Base-by-base conservation (phyloP, 2,329 filamentous ascomycete genomes). In the Colletotrichum sp. region DNA sequence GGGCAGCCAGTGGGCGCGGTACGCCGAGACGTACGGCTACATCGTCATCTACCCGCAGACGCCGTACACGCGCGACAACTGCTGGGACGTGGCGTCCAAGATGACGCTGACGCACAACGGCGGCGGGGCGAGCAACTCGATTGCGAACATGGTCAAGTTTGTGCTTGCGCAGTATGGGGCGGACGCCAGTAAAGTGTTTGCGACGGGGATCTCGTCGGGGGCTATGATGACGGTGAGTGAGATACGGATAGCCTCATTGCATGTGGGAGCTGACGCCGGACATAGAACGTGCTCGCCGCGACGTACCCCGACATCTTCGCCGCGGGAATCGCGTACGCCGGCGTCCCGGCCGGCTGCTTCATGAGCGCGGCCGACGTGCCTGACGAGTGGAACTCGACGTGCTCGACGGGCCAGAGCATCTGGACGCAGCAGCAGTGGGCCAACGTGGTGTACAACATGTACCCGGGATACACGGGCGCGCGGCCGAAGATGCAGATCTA, bases 41-140 rank as follows among this genome's bases (percentile, higher is more conserved):
- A 91, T 93, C 70, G 81, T 87, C 32, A 86, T 89, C 76, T 89
- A 87, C 77, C 88, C 88, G 5, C 84, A 84, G 79, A 87, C 84
- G 12, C 80, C 80, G 25, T 85, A 84, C 67, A 12, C 62, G 56
- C 55, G 80, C 81, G 16, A 73, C 66, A 87, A 82, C 66, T 93
- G 91, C 84, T 93, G 91, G 88, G 91, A 93, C 78, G 91, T 93
- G 8, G 87, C 89, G 6, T 90, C 88, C 15, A 85, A 86, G 48
- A 86, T 84, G 58, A 84, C 88, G 0, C 83, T 91, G 12, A 88
- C 86, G 6, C 89, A 89, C 74, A 83, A 87, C 62, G 89, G 89
- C 15, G 89, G 89, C 7, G 88, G 88, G 18, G 87, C 89, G 78
- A 88, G 85, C 73, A 87, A 87, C 55, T 84, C 85, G 3, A 90